A percentile compares a stretch with the other conserved stretches of the same genome.
phyloP scores from a whole-genome alignment of 495 filamentous ascomycete genomes.

The Tuber melanosporum region DNA sequence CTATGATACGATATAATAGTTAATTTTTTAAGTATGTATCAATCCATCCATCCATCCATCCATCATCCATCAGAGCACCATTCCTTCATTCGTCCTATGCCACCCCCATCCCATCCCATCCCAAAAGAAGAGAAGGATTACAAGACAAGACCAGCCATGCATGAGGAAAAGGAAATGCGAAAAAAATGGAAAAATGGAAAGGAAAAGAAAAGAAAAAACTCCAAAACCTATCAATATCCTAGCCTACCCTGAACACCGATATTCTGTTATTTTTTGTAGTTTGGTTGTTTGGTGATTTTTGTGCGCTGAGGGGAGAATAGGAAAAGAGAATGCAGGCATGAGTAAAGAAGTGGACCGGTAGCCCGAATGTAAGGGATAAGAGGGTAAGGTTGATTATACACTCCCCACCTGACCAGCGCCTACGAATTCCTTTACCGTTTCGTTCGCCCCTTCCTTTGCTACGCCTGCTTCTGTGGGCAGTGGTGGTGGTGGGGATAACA shows the following conservation, averaged over 20 bases:
- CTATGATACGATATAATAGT: background rate
- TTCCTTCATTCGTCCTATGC: background rate
- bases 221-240: background rate
- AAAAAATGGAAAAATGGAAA: background rate
- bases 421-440: background rate
- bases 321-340: background rate
- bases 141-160: background rate
- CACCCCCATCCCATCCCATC: background rate
- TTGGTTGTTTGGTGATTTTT: background rate
- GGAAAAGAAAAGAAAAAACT: background rate
- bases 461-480: background rate
- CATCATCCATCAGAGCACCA: background rate
- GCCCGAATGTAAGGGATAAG: background rate
- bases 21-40: background rate
- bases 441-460: background rate
- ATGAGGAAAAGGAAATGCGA: background rate
- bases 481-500: background rate
- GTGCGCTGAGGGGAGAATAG: background rate
- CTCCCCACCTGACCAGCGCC: background rate
- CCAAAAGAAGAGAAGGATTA: background rate
- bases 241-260: background rate
- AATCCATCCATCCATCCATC: background rate
- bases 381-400: background rate
- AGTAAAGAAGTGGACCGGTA: background rate
- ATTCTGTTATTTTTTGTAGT: background rate